phyloP scores from a whole-genome alignment of 1,284 basidiomycete genomes.

The Boletus sp. region DNA sequence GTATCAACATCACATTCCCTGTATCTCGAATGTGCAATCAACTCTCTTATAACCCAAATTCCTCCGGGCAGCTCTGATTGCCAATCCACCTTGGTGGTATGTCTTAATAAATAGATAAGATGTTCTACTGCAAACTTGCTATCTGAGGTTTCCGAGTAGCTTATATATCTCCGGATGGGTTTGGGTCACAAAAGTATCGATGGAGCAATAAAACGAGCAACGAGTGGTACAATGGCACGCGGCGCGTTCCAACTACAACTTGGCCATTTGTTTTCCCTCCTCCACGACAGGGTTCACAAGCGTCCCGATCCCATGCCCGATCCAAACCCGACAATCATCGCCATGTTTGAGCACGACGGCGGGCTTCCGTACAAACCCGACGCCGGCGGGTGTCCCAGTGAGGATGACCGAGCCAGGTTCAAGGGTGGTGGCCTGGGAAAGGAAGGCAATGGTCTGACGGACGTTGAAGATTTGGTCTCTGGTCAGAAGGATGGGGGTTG shows the following conservation, averaged over 20 bases:
- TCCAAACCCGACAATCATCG: constrained; percentile 66
- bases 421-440: constrained; percentile 85
- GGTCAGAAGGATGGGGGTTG: background rate
- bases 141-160: too few species aligned
- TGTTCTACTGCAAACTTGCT: too few species aligned
- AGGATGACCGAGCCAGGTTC: constrained; percentile 78
- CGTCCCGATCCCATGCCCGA: constrained; percentile 66
- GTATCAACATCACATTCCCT: background rate
- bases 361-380: constrained; percentile 73
- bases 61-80: too few species aligned
- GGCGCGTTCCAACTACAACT: constrained; percentile 6
- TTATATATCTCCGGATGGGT: too few species aligned
- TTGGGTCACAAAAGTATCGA: too few species aligned
- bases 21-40: background rate
- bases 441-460: constrained; percentile 68
- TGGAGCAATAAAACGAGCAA: background rate
- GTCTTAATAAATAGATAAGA: too few species aligned
- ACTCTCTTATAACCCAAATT: too few species aligned
- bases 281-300: constrained; percentile 72
- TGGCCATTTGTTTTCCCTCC: constrained; percentile 37
- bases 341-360: constrained; percentile 71
- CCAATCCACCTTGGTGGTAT: too few species aligned
- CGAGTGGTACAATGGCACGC: too few species aligned
- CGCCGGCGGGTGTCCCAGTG: constrained; percentile 75
- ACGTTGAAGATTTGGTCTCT: constrained; percentile 75